phyloP scores from a whole-genome alignment of 2,329 filamentous ascomycete genomes.

The Calonectria hongkongensis region DNA sequence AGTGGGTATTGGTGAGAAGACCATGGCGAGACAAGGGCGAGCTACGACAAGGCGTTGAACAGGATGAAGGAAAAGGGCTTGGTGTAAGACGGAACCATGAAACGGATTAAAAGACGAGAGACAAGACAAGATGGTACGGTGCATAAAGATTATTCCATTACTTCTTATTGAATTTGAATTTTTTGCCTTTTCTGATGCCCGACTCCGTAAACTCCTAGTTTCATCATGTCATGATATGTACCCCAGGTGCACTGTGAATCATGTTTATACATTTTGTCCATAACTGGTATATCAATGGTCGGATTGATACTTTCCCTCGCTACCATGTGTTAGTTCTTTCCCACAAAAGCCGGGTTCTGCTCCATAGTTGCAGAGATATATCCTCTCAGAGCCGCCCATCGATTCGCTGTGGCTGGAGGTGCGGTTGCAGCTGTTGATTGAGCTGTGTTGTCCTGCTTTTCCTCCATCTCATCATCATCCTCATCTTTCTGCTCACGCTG shows the following conservation, averaged over 20 bases:
- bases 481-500: constrained; percentile 42
- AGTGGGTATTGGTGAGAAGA: constrained; percentile 43
- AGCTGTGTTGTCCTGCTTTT: constrained; percentile 24
- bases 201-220: constrained; percentile 49
- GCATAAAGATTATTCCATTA: constrained; percentile 31
- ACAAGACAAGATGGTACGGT: constrained; percentile 17
- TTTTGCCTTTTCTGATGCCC: constrained; percentile 14
- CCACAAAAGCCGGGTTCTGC: constrained; percentile 84
- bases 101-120: constrained; percentile 25
- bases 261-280: not conserved
- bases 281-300: constrained; percentile 34
- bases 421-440: constrained; percentile 43
- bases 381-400: constrained; percentile 87
- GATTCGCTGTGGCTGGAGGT: constrained; percentile 68
- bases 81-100: constrained; percentile 7
- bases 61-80: constrained; percentile 45
- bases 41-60: constrained; percentile 45
- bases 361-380: constrained; percentile 94
- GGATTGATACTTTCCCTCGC: not conserved
- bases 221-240: constrained; percentile 1
- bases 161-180: constrained; percentile 26
- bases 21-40: not conserved
- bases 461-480: constrained; percentile 45
- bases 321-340: constrained; percentile 46
- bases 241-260: not conserved